Percentiles rank a stretch among this genome's conserved stretches.
Conservation (phyloP, 2,329 filamentous ascomycete species). For the Emergomyces orientalis region DNA sequence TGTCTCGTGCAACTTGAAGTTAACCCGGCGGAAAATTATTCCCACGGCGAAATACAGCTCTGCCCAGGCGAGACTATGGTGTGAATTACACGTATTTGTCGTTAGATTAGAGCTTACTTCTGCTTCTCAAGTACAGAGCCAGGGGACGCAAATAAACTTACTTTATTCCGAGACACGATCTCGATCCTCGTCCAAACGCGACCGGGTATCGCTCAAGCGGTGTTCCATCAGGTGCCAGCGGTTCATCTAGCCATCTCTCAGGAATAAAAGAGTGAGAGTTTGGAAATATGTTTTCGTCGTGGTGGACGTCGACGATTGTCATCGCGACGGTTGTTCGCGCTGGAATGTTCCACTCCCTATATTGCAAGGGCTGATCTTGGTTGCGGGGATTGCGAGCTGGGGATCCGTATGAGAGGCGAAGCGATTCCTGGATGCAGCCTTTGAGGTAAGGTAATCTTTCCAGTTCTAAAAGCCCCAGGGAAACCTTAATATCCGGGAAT, state of each 20-base stretch:
- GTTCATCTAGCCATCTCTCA: slow-evolving; percentile 23
- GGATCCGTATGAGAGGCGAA: slow-evolving; percentile 16
- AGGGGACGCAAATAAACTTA: slow-evolving; percentile 3
- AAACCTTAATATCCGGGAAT: slow-evolving; percentile 16
- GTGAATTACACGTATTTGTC: no score
- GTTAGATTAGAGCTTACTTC: not conserved
- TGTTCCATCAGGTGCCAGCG: slow-evolving; percentile 11
- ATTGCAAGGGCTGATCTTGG: slow-evolving; percentile 11
- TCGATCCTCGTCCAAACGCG: slow-evolving; percentile 30
- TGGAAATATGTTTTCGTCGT: slow-evolving; percentile 24
- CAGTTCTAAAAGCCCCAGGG: slow-evolving; percentile 1
- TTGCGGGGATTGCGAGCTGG: slow-evolving; percentile 16
- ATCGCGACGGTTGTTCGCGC: slow-evolving; percentile 18
- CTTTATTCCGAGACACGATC: slow-evolving; percentile 40
- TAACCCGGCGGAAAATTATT: slow-evolving; percentile 15
- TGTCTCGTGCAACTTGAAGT: slow-evolving; percentile 18
- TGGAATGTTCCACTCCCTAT: slow-evolving; percentile 15
- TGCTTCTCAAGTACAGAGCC: not conserved
- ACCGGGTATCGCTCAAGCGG: slow-evolving; percentile 24
- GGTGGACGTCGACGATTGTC: slow-evolving; percentile 18
- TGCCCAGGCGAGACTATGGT: slow-evolving; percentile 15
- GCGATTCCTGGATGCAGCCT: slow-evolving; percentile 10
- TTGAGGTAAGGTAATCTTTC: slow-evolving; percentile 10
- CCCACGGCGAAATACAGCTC: slow-evolving; percentile 13
- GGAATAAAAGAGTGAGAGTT: slow-evolving; percentile 21